phyloP scores from a whole-genome alignment of 805 yeast species.

The Torulaspora gathmanii region DNA sequence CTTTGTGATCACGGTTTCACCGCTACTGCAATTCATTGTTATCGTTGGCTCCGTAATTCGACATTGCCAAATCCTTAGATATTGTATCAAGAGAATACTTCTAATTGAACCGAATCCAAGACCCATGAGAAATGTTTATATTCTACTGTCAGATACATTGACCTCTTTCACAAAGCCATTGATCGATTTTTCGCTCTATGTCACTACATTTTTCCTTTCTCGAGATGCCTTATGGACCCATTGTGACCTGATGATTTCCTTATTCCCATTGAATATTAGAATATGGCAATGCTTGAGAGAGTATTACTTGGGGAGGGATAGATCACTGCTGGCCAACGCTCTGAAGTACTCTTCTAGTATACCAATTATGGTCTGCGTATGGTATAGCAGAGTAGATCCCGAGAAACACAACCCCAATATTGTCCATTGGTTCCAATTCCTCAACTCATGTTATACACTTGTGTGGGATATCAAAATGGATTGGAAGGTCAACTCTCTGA shows the following conservation, averaged over 20 bases:
- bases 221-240: conserved; percentile 12
- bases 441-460: conserved; percentile 74
- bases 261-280: conserved; percentile 68
- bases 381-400: conserved; percentile 21
- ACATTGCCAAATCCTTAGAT: conserved; percentile 40
- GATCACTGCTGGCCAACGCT: conserved; percentile 62
- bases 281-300: conserved; percentile 79
- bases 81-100: conserved; percentile 35
- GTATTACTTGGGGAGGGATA: conserved; percentile 41
- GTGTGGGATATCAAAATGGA: conserved; percentile 88
- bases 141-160: conserved; percentile 75
- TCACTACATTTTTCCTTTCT: conserved; percentile 18
- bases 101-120: conserved; percentile 36
- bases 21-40: conserved; percentile 23
- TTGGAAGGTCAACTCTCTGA: conserved; percentile 69
- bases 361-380: conserved; percentile 45
- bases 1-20: conserved; percentile 7
- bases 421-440: conserved; percentile 41
- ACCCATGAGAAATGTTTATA: conserved; percentile 50
- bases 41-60: conserved; percentile 19
- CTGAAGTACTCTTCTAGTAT: conserved; percentile 66
- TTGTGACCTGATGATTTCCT: conserved; percentile 32
- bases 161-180: conserved; percentile 76
- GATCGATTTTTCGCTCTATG: conserved; percentile 61
- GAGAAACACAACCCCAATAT: conserved; percentile 16